Evolutionary conservation across 257 asterid genomes (phyloP), one percentile per base, ranked within the genome.

Genomic region (Eustoma russellianum): DNA sequence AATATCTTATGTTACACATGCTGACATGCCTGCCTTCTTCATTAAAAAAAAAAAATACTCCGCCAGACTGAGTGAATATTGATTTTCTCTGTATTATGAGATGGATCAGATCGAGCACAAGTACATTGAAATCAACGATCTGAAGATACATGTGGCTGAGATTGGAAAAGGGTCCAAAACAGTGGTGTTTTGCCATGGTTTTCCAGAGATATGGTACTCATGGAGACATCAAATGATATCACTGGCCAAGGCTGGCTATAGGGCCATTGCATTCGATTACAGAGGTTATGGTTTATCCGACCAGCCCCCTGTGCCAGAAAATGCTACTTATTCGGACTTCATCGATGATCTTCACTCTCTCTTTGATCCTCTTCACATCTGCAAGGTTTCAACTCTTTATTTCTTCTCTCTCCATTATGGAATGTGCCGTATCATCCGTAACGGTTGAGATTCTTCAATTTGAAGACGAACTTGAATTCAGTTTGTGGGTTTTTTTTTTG

Each of bases 251-350:
- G 68, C 71, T 33, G 68, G 71, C 7, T 65, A 58, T 43, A 60
- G 76, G 61, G 71, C 62, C 38, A 61, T 70, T 50, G 64, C 76
- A 18, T 62, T 60, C 51, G 71, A 70, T 70, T 61, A 59, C 61
- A 59, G 76, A 75, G 79, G 88, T 10, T 83, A 83, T 66, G 92
- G 92, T 13, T 66, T 73, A 14, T 77, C 84, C 46, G 87, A 79
- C 15, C 73, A 70, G 17, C 77, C 84, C 9, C 70, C 77, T 4
- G 58, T 64, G 33, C 78, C 83, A 33, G 76, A 63, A 5, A 67
- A 77, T 9, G 52, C 92, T 70, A 60, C 82, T 9, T 70, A 12
- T 51, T 13, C 77, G 35, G 88, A 77, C 35, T 33, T 79, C 50
- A 19, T 65, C 2, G 62, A 72, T 33, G 85, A 82, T 63, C 63